A percentile compares a stretch with the other conserved stretches of the same genome.
Conservation (phyloP, 805 yeast genomes). For the Sugiyamaella qingdaonensis region DNA sequence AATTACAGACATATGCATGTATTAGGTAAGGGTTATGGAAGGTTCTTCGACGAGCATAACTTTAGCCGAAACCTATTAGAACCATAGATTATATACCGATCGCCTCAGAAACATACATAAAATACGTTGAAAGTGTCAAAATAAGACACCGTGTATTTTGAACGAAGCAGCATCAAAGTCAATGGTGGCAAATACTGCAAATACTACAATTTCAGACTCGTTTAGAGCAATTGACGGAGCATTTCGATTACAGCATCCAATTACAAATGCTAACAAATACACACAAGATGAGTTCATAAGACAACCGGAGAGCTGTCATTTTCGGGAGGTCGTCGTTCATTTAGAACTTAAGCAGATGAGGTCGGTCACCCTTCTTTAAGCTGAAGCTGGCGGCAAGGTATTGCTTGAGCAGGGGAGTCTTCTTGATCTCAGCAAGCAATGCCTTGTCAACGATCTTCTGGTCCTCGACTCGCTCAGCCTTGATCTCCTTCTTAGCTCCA, state of each 20-base stretch:
- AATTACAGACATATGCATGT: neutral
- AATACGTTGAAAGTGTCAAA: too few species aligned
- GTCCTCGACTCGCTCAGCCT: constrained; percentile 92
- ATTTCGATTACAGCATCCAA: neutral
- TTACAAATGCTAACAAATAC: neutral
- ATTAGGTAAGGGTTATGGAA: neutral
- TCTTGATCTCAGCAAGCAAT: constrained; percentile 89
- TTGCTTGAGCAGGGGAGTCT: constrained; percentile 95
- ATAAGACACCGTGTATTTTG: too few species aligned
- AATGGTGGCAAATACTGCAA: too few species aligned
- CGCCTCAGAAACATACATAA: too few species aligned
- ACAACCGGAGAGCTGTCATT: neutral
- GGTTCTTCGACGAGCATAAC: too few species aligned
- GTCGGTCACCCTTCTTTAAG: constrained; percentile 96
- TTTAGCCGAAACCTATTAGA: too few species aligned
- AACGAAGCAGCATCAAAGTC: too few species aligned
- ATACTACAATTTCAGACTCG: neutral
- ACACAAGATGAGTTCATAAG: neutral
- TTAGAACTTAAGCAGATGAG: constrained; percentile 97
- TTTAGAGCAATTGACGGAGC: neutral
- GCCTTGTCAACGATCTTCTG: constrained; percentile 94
- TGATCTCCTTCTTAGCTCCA: constrained; percentile 78
- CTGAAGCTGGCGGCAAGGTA: constrained; percentile 95
- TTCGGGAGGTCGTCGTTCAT: constrained; percentile 10
- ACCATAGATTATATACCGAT: too few species aligned